Evolutionary conservation across 2,329 filamentous ascomycete genomes (phyloP), one percentile per base, ranked within the genome.

Genomic region (Fusarium sp.): DNA sequence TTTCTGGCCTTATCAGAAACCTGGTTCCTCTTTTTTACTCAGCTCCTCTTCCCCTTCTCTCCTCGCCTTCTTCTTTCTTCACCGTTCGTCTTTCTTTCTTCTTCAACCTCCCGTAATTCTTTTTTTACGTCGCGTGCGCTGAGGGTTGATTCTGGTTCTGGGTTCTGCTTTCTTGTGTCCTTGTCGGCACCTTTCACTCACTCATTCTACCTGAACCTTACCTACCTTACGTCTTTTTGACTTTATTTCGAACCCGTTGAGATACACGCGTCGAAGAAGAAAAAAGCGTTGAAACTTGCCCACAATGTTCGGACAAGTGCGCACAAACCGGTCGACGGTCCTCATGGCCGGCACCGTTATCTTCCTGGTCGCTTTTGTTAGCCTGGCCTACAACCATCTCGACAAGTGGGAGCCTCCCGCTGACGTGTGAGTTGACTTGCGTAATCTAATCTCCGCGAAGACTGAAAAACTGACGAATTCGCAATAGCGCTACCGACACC

Each of bases 381-480:
- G 79, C 64, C 74, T 82, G 31, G 74, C 76, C 57, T 81, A 79
- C 61, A 79, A 79, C 70, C 78, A 80, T 59, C 67, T 81, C 31
- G 79, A 79, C 58, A 74, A 73, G 13, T 80, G 75, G 75, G 72
- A 75, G 66, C 71, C 59, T 60, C 73, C 76, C 8, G 59, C 73
- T 33, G 73, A 77, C 62, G 67, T 70, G 75, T 77, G 42, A 75
- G 75, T 68, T 49, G n/a, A 62, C 36, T 38, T 36, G 15, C 49
- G 14, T 17, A 50, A 35, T 31, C 22, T 17, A 50, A 35, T 41
- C 25, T 15, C n/a, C n/a, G n/a, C 36, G 13, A 15, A 22, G 47
- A n/a, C 41, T 22, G 15, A 35, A 10, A 42, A 39, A 13, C 73
- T 76, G 50, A 76, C 49, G 17, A 22, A 33, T 57, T 27, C 41